Evolutionary conservation across 352 stramenopile species (phyloP).

Genomic region (Phytophthora megakarya): DNA sequence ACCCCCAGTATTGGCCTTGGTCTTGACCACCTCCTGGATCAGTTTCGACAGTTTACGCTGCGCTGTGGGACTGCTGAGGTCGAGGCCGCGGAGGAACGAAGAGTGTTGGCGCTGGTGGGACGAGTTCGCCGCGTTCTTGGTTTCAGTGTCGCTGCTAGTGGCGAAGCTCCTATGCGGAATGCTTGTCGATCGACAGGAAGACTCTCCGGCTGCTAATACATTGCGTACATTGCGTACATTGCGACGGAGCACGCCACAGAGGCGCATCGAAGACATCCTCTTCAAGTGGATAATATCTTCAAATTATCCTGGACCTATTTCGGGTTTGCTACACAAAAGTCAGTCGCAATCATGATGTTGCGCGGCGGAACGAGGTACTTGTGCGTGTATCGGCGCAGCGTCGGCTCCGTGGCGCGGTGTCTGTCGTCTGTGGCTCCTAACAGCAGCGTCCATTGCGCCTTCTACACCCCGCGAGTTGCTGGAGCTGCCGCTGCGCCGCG

Average conservation of each 20-base stretch:
- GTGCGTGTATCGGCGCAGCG: constrained; percentile 9
- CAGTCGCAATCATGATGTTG: constrained; percentile 45
- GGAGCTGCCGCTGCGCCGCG: constrained; percentile 14
- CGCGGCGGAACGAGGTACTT: constrained; percentile 67
- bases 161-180: not conserved
- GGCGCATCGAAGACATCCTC: constrained; percentile 11
- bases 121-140: constrained; percentile 16
- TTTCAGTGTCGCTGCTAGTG: not conserved
- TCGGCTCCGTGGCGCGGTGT: constrained; percentile 1
- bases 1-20: constrained; percentile 69
- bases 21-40: constrained; percentile 74
- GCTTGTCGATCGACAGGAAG: not conserved
- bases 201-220: not conserved
- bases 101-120: constrained; percentile 36
- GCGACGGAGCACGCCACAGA: constrained; percentile 8
- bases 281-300: constrained; percentile 5
- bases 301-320: constrained; percentile 1
- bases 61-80: constrained; percentile 47
- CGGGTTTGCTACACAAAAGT: not conserved
- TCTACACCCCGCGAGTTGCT: constrained; percentile 7
- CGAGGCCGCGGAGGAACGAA: constrained; percentile 54
- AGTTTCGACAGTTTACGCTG: constrained; percentile 62
- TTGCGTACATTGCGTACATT: not conserved
- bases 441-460: not conserved
- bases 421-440: constrained; percentile 10